A percentile compares a stretch with the other conserved stretches of the same genome.
phyloP scores from a whole-genome alignment of 108 stramenopile species.

The Cyclotella cryptica region DNA sequence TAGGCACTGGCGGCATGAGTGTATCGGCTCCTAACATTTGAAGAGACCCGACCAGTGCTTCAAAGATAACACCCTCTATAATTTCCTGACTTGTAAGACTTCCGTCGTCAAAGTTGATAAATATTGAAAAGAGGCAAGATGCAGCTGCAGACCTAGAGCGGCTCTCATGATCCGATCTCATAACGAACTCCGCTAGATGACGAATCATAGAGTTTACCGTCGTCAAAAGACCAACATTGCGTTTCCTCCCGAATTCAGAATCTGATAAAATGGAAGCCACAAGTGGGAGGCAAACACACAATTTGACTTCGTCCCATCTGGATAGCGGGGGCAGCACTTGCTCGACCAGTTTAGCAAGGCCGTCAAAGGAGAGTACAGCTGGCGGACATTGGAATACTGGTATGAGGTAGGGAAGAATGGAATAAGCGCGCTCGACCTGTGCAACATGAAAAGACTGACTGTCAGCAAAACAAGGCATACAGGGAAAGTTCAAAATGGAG shows the following conservation, averaged over 20 bases:
- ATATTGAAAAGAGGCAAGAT: constrained; percentile 58
- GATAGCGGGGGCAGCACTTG: constrained; percentile 76
- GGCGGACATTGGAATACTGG: constrained; percentile 45
- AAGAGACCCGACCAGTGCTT: constrained; percentile 26
- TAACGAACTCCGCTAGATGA: constrained; percentile 41
- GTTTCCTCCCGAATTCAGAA: constrained; percentile 14
- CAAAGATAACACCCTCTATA: constrained; percentile 16
- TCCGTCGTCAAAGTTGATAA: constrained; percentile 32
- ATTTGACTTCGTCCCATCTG: constrained; percentile 51
- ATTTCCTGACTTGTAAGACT: constrained; percentile 14
- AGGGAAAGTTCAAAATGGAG: background rate
- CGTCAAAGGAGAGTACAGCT: constrained; percentile 19
- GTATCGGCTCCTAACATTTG: background rate
- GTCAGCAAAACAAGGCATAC: background rate
- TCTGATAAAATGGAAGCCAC: constrained; percentile 57
- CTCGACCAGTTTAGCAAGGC: constrained; percentile 41
- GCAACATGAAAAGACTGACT: background rate
- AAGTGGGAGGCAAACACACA: constrained; percentile 66
- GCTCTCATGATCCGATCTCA: constrained; percentile 45
- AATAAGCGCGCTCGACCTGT: constrained; percentile 42
- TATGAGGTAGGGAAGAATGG: constrained; percentile 43
- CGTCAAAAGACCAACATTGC: constrained; percentile 8
- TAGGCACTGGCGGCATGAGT: background rate
- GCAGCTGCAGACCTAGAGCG: constrained; percentile 63
- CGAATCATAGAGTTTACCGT: constrained; percentile 33